A percentile compares a stretch with the other conserved stretches of the same genome.
These are phyloP conservation scores for Hanseniaspora sp. DNA, from an alignment of 1,139 yeast species.

Conservation along the genomic window DNA sequence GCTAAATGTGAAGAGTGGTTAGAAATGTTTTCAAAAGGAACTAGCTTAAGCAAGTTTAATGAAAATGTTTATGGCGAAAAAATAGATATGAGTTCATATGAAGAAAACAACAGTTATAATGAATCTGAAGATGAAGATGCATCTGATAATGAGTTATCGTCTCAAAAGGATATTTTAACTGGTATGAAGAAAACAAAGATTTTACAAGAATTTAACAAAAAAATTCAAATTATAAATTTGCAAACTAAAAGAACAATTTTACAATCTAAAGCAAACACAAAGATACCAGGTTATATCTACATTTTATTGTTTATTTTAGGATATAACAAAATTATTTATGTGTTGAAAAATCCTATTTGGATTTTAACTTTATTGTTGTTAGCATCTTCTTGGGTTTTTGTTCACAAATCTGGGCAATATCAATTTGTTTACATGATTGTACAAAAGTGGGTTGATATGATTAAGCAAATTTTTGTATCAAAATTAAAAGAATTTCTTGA, in stretches of 20 bases:
- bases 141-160: constrained; percentile 30
- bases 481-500: constrained; percentile 13
- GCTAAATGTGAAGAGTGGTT: constrained; percentile 35
- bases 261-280: constrained; percentile 45
- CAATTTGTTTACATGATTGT: constrained; percentile 11
- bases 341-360: constrained; percentile 69
- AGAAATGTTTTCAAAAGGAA: constrained; percentile 34
- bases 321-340: constrained; percentile 91
- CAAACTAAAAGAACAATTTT: constrained; percentile 75
- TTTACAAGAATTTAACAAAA: constrained; percentile 53
- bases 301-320: constrained; percentile 64
- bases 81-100: neutral
- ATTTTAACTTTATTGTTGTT: constrained; percentile 48
- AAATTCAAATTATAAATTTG: constrained; percentile 67
- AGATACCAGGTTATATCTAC: constrained; percentile 76
- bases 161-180: constrained; percentile 37
- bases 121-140: constrained; percentile 36
- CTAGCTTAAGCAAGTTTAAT: constrained; percentile 22
- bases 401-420: constrained; percentile 35
- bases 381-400: constrained; percentile 49
- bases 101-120: constrained; percentile 29
- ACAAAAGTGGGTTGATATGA: constrained; percentile 7
- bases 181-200: constrained; percentile 50
- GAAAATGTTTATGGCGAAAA: neutral
- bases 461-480: constrained; percentile 9